A percentile compares a stretch with the other conserved stretches of the same genome.
These are phyloP conservation scores for Galerina sulciceps DNA, from an alignment of 768 basidiomycete species.

Conservation along the genomic window DNA sequence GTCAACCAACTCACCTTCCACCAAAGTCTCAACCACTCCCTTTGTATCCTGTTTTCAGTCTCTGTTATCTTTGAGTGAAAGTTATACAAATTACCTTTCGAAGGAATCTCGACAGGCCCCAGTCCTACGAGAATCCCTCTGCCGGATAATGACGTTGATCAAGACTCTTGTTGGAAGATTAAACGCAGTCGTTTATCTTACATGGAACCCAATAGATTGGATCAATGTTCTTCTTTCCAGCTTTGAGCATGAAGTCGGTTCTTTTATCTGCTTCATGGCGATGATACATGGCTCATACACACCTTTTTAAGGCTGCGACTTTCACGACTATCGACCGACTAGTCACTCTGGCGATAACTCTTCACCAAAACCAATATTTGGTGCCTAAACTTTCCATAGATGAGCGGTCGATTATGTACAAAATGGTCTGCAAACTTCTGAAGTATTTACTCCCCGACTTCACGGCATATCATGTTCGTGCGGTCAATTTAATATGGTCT, in stretches of 20 bases:
- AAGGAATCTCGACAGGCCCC: conserved; percentile 32
- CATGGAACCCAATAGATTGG: conserved; percentile 75
- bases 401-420: conserved; percentile 55
- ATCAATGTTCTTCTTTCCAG: conserved; percentile 53
- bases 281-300: conserved; percentile 5
- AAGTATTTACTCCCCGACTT: conserved; percentile 70
- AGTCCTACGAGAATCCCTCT: conserved; percentile 52
- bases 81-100: conserved; percentile 44
- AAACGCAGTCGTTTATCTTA: conserved; percentile 39
- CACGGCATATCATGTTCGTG: conserved; percentile 78
- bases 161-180: conserved; percentile 52
- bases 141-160: conserved; percentile 55
- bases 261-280: conserved; percentile 12
- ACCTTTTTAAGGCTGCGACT: conserved; percentile 50
- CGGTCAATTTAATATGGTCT: conserved; percentile 83
- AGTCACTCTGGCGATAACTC: conserved; percentile 55
- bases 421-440: conserved; percentile 72
- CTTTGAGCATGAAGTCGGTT: conserved; percentile 59
- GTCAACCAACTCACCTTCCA: conserved; percentile 18
- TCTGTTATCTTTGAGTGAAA: conserved; percentile 48
- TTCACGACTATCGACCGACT: conserved; percentile 73
- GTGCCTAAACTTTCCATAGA: conserved; percentile 59
- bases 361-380: conserved; percentile 56
- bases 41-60: conserved; percentile 63
- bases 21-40: conserved; percentile 44